Conservation (phyloP, 129 eudicot species). For the Chrysanthemum makinoi region DNA sequence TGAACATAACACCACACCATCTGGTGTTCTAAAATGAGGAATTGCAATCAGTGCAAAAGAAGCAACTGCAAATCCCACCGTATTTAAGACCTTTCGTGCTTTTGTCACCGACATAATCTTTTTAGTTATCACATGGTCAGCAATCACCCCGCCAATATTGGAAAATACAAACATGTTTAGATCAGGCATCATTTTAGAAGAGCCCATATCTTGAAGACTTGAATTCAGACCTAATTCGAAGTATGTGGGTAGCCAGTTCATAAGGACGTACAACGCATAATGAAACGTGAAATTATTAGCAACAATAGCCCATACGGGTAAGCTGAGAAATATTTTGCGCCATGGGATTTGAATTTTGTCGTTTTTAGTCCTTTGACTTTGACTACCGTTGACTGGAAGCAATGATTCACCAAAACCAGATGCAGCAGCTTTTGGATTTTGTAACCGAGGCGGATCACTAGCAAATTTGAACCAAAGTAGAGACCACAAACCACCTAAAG, state of each 20-base stretch:
- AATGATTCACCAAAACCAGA: conserved; percentile 79
- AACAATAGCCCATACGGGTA: conserved; percentile 97
- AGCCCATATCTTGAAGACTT: conserved; percentile 94
- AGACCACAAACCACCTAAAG: conserved; percentile 83
- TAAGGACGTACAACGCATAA: conserved; percentile 86
- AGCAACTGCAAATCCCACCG: conserved; percentile 73
- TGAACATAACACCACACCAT: conserved; percentile 78
- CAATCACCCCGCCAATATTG: conserved; percentile 85
- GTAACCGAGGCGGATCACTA: conserved; percentile 84
- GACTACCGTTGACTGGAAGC: conserved; percentile 54
- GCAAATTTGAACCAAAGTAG: conserved; percentile 75
- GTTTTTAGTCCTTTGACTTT: conserved; percentile 44
- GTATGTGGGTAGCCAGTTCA: conserved; percentile 97
- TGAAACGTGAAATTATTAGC: conserved; percentile 92
- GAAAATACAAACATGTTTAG: conserved; percentile 90
- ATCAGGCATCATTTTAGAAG: conserved; percentile 95
- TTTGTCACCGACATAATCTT: conserved; percentile 65
- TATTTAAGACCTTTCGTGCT: conserved; percentile 73
- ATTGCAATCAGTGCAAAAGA: conserved; percentile 75
- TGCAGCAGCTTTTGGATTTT: conserved; percentile 89
- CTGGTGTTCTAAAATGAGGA: conserved; percentile 70
- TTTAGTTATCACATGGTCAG: conserved; percentile 79
- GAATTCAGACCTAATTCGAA: conserved; percentile 74
- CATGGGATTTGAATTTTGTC: conserved; percentile 70
- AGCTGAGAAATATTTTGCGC: conserved; percentile 59